Evolutionary conservation across 192 early-diverging fungal species (phyloP).

Genomic region (Pilobolus umbonatus): DNA sequence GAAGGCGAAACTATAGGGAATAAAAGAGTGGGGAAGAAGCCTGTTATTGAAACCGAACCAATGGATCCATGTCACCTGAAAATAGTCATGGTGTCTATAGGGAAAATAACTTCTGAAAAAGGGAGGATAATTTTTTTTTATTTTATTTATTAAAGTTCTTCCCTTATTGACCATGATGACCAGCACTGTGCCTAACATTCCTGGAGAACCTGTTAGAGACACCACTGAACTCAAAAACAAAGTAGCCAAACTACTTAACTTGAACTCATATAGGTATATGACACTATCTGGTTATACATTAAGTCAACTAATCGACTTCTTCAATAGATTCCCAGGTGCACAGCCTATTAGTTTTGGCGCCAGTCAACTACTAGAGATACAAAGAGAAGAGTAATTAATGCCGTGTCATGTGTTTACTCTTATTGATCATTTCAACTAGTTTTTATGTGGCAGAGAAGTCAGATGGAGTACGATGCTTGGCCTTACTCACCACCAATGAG

Average conservation of each 20-base stretch:
- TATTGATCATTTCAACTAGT: slow-evolving; percentile 19
- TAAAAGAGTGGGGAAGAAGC: no score
- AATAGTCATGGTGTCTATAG: no score
- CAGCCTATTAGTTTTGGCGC: slow-evolving; percentile 62
- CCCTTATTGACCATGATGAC: no score
- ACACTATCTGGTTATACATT: not conserved
- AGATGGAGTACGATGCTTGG: slow-evolving; percentile 63
- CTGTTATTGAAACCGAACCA: no score
- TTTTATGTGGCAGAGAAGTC: slow-evolving; percentile 85
- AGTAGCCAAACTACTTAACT: slow-evolving; percentile 22
- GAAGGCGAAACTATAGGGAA: no score
- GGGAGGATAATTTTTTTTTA: no score
- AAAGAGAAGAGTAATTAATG: slow-evolving; percentile 52
- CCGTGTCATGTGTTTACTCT: not conserved
- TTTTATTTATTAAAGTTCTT: no score
- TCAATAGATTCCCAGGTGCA: slow-evolving; percentile 54
- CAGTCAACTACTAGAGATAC: slow-evolving; percentile 42
- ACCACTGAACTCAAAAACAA: slow-evolving; percentile 17
- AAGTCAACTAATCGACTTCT: not conserved
- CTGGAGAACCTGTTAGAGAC: slow-evolving; percentile 22
- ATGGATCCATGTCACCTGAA: no score
- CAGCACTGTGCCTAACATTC: slow-evolving; percentile 30
- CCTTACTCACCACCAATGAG: slow-evolving; percentile 44
- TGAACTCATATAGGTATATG: slow-evolving; percentile 23
- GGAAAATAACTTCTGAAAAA: no score